Conservation (phyloP, 2,329 filamentous ascomycete genomes). For the Fusarium ambrosium region DNA sequence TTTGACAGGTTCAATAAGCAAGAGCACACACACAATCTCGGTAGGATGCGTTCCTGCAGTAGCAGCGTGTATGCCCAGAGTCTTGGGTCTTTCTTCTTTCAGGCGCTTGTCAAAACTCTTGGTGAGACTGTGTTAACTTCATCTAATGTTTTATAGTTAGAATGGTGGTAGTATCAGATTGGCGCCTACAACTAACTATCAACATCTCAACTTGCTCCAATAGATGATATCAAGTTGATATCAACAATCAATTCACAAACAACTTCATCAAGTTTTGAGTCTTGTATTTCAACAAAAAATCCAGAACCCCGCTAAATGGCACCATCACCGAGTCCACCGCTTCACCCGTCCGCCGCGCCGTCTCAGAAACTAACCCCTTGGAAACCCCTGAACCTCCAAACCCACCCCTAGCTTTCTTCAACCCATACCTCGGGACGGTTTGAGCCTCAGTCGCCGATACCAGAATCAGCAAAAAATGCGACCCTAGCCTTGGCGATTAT, state of each 20-base stretch:
- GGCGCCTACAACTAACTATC: neutral
- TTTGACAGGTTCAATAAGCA: constrained; percentile 3
- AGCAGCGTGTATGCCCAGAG: neutral
- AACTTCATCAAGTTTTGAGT: neutral
- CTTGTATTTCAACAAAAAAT: neutral
- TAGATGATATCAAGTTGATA: neutral
- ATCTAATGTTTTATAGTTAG: constrained; percentile 8
- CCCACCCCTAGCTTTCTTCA: constrained; percentile 16
- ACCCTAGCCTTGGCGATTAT: neutral
- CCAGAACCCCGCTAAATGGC: constrained; percentile 1
- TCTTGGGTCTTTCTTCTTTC: neutral
- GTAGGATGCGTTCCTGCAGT: constrained; percentile 5
- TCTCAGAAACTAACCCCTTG: constrained; percentile 23
- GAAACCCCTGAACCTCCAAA: neutral
- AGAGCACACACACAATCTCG: neutral
- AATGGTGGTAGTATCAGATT: neutral
- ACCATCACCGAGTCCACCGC: constrained; percentile 11
- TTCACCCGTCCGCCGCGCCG: constrained; percentile 22
- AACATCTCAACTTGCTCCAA: neutral
- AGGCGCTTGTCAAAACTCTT: constrained; percentile 31
- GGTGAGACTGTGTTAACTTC: constrained; percentile 18
- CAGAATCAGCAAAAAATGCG: constrained; percentile 25
- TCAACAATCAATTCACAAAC: neutral
- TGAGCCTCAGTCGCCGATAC: constrained; percentile 44
- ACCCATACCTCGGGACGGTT: constrained; percentile 42